Conservation (phyloP, 306 rosid species). For the Corylus heterophylla region DNA sequence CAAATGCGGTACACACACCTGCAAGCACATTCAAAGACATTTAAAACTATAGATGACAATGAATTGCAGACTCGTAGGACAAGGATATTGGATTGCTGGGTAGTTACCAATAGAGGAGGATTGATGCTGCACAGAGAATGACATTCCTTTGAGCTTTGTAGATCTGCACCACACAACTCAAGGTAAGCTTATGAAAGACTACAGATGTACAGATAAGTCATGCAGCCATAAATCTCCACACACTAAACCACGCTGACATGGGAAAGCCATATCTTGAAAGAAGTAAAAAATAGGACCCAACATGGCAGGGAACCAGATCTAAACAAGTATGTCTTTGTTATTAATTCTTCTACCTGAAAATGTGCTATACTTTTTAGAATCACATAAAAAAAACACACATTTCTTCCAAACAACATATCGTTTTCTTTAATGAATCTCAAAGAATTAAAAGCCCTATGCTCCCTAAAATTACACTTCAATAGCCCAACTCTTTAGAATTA, state of each 20-base stretch:
- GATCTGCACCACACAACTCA: conserved; percentile 49
- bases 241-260: neutral
- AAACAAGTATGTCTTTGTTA: neutral
- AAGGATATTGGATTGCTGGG: conserved; percentile 9
- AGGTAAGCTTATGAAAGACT: conserved; percentile 5
- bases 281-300: neutral
- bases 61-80: conserved; percentile 9
- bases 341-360: neutral
- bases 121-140: conserved; percentile 68
- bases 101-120: conserved; percentile 83
- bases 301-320: neutral
- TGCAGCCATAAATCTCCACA: neutral
- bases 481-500: no score
- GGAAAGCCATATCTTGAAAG: neutral
- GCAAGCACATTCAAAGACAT: conserved; percentile 35
- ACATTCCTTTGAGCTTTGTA: conserved; percentile 96
- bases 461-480: neutral
- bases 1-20: conserved; percentile 77
- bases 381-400: neutral
- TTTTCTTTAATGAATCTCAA: neutral
- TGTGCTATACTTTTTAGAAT: neutral
- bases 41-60: conserved; percentile 1
- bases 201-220: neutral
- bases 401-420: neutral
- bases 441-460: neutral